phyloP scores from a whole-genome alignment of 2,329 filamentous ascomycete genomes.

The Fusarium sp. region DNA sequence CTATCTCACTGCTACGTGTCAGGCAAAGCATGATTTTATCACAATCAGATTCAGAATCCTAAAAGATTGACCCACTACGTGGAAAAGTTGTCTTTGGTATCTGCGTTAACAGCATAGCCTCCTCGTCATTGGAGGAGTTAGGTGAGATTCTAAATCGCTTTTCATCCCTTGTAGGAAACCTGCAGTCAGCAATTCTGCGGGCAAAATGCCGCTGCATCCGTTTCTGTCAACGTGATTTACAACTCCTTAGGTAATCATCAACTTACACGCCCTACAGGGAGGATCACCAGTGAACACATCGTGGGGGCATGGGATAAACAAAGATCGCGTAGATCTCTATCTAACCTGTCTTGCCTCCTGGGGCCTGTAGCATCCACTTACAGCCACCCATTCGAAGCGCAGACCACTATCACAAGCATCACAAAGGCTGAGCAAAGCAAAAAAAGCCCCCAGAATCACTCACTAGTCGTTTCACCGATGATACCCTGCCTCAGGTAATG shows the following conservation, averaged over 20 bases:
- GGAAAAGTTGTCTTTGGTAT: accelerated
- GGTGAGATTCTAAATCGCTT: neutral
- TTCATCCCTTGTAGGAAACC: neutral
- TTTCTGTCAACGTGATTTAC: neutral
- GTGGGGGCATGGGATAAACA: neutral
- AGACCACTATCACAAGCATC: neutral
- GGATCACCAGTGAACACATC: neutral
- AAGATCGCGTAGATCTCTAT: neutral
- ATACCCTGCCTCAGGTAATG: neutral
- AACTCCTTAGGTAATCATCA: neutral
- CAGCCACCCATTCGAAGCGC: neutral
- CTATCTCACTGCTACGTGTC: neutral
- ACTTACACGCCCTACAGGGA: neutral
- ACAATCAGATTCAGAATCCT: neutral
- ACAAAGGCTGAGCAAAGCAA: neutral
- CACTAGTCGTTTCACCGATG: neutral
- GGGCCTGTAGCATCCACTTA: neutral
- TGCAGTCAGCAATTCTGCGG: neutral
- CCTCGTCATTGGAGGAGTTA: neutral
- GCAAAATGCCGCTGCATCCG: neutral
- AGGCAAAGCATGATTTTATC: neutral
- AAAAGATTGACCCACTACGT: neutral
- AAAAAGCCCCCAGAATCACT: no score
- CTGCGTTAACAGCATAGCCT: neutral
- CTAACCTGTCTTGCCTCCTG: neutral